A percentile compares a stretch with the other conserved stretches of the same genome.
These are phyloP conservation scores for Gaeumannomyces sp. DNA, from an alignment of 2,329 filamentous ascomycete genomes.

Conservation along the genomic window DNA sequence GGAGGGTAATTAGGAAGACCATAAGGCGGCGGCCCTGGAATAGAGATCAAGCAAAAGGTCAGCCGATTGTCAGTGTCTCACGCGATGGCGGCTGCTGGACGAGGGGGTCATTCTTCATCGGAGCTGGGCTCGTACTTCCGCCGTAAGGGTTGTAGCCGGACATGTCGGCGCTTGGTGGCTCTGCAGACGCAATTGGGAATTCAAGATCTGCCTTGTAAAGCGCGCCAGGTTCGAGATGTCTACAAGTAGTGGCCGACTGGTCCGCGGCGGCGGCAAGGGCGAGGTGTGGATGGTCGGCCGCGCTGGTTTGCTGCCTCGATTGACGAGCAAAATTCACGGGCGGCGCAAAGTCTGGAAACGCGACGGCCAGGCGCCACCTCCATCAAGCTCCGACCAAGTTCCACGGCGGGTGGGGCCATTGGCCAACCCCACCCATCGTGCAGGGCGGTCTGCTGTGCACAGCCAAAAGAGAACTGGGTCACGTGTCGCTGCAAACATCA, in stretches of 20 bases:
- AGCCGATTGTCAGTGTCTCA: not conserved
- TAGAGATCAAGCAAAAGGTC: not conserved
- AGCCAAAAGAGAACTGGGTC: not conserved
- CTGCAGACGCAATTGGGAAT: not conserved
- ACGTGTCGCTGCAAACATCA: not conserved
- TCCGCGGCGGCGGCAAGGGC: too few relatives aligned
- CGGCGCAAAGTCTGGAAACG: constrained; percentile 1
- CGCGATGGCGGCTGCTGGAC: not conserved
- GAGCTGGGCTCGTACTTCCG: constrained; percentile 36
- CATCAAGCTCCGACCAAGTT: not conserved
- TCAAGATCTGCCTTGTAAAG: not conserved
- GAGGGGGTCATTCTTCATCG: not conserved
- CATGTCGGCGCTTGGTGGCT: constrained; percentile 30
- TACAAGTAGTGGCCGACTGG: too few relatives aligned
- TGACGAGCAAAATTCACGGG: not conserved
- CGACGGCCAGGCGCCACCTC: not conserved
- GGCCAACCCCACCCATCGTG: not conserved
- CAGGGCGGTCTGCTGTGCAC: too few relatives aligned
- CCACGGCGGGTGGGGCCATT: not conserved
- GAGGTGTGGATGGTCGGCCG: not conserved
- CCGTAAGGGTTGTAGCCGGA: constrained; percentile 50
- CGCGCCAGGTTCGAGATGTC: too few relatives aligned
- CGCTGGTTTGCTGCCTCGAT: not conserved
- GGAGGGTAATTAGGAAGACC: constrained; percentile 66
- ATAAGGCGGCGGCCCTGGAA: constrained; percentile 54